Evolutionary conservation across 2,329 filamentous ascomycete genomes (phyloP), one percentile per base, ranked within the genome.

Genomic region (Pseudodiploospora longispora): DNA sequence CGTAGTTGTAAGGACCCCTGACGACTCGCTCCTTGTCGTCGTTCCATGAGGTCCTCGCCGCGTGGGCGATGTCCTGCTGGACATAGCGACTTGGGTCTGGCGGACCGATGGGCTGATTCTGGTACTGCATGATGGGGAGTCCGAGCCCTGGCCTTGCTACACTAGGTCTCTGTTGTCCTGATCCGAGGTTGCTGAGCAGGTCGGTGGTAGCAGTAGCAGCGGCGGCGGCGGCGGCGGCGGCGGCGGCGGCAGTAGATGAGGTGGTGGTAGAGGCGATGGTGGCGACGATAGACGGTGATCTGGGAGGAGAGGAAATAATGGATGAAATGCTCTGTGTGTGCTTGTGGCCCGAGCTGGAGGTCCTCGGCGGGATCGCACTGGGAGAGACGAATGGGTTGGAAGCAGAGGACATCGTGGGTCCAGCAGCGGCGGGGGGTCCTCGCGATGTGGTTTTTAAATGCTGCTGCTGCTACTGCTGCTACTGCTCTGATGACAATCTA

Each of bases 1-100:
- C 74, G 62, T 95, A 94, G 58, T 91, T 83, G 56, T 81, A 95
- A 1, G 88, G 88, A 0, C 82, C 87, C 39, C 82, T 70, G 42
- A 94, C 69, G 48, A 91, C 82, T 61, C 78, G 79, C 62, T 93
- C 86, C 68, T 93, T 91, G 55, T 85, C 77, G 2, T 71, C 64
- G 6, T 77, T 80, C 87, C 87, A 93, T 12, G 74, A 70, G 47
- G 67, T 69, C 50, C 64, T 65, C 3, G 66, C 62, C 3, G 64
- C 64, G 56, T 74, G 76, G 59, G 76, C 69, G 50, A 80, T 68
- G 57, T 80, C 74, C 48, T 77, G 72, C 41, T 69, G 66, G 49
- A 71, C 74, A 49, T 74, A 80, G 45, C 75, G 72, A 47, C 63
- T 58, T 9, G 75, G 71, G 55, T 79, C 71, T 5, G 69, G 69